Evolutionary conservation across 2,329 filamentous ascomycete species (phyloP).

Genomic region (Gliomastix tumulicola): DNA sequence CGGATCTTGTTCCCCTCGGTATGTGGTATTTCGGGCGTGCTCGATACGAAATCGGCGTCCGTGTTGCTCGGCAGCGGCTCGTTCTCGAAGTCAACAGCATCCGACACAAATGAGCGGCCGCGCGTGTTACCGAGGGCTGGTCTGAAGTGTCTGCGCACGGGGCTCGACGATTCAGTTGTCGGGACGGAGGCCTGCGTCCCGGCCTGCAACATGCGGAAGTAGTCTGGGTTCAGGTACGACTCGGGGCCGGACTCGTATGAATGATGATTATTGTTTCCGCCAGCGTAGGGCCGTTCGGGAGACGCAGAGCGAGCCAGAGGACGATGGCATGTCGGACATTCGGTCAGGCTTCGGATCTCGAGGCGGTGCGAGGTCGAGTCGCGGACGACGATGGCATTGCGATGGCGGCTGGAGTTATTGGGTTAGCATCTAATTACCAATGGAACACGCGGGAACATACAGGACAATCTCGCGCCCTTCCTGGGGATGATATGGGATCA

Average conservation of each 20-base stretch:
- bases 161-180: conserved; percentile 32
- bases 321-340: conserved; percentile 89
- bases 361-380: conserved; percentile 81
- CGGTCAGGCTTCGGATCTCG: conserved; percentile 67
- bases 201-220: conserved; percentile 86
- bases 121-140: conserved; percentile 24
- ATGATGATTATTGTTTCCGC: too few species aligned
- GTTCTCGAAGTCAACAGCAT: conserved; percentile 9
- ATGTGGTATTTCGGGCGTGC: conserved; percentile 39
- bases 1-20: conserved; percentile 64
- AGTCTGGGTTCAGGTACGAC: conserved; percentile 81
- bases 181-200: conserved; percentile 35
- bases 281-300: conserved; percentile 37
- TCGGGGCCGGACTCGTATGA: conserved; percentile 34
- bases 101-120: conserved; percentile 9
- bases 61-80: conserved; percentile 15
- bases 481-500: conserved; percentile 68
- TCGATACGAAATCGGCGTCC: conserved; percentile 45
- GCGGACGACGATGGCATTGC: conserved; percentile 86
- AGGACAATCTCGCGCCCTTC: conserved; percentile 75
- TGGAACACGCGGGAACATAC: conserved; percentile 39
- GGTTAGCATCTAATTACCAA: background rate
- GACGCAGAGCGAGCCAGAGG: conserved; percentile 45
- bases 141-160: conserved; percentile 45
- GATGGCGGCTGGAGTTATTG: conserved; percentile 62